Evolutionary conservation across 148 eudicot genomes (phyloP).

Genomic region (Mesembryanthemum crystallinum): DNA sequence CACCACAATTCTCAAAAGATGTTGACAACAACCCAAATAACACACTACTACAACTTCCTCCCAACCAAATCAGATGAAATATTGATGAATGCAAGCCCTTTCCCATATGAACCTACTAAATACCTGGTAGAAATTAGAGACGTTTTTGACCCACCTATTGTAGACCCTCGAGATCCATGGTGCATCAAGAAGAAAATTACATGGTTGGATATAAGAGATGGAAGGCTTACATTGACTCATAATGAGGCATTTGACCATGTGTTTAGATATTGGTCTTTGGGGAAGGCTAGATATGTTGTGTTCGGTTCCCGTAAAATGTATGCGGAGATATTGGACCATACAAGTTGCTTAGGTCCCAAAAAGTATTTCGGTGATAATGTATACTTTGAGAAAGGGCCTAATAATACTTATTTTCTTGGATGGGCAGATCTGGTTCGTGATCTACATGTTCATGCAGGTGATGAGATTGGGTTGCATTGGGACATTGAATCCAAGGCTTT

Average conservation of each 20-base stretch:
- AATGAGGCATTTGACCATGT: constrained; percentile 6
- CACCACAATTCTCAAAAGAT: background rate
- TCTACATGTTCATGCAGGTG: background rate
- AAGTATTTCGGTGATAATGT: background rate
- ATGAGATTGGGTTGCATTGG: constrained; percentile 2
- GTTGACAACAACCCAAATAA: constrained; percentile 8
- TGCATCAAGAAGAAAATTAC: constrained; percentile 2
- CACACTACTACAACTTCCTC: background rate
- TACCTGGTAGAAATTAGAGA: constrained; percentile 9
- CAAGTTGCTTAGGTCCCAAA: background rate
- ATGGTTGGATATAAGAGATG: background rate
- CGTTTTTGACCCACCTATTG: background rate
- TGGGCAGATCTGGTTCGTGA: background rate
- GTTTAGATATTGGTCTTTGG: constrained; percentile 10
- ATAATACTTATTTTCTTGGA: constrained; percentile 11
- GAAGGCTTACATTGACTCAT: constrained; percentile 7
- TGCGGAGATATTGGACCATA: constrained; percentile 1
- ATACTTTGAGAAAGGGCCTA: constrained; percentile 15
- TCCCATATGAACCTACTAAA: background rate
- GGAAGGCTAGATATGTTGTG: background rate
- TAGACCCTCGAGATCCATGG: constrained; percentile 6
- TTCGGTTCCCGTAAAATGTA: background rate
- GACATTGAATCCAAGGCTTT: background rate
- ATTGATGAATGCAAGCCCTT: background rate
- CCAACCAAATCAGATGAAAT: constrained; percentile 6